phyloP scores from a whole-genome alignment of 2,329 filamentous ascomycete genomes.

The Alternaria arborescens region DNA sequence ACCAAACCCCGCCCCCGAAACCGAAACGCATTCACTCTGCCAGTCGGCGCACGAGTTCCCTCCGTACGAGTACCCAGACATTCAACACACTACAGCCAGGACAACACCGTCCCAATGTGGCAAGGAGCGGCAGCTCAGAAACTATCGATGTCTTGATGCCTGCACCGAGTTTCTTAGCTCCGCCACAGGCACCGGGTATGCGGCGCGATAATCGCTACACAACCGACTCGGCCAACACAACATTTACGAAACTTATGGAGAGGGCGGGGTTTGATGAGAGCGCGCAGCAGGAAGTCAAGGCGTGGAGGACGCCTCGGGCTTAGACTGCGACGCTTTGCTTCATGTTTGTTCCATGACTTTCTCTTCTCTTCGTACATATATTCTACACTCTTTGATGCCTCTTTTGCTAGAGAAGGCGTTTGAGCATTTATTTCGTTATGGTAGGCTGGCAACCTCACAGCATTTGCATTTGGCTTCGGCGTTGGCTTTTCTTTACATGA shows the following conservation, averaged over 20 bases:
- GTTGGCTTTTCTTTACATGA: constrained; percentile 15
- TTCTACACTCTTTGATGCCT: not conserved
- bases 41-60: constrained; percentile 24
- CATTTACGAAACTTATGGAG: constrained; percentile 55
- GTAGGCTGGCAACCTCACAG: not conserved
- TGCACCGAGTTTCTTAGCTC: constrained; percentile 46
- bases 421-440: not conserved
- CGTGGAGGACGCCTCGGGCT: constrained; percentile 29
- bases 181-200: constrained; percentile 44
- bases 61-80: constrained; percentile 19
- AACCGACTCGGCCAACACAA: constrained; percentile 44
- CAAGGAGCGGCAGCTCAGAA: constrained; percentile 50
- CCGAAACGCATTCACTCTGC: constrained; percentile 32
- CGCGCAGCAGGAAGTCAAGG: constrained; percentile 37
- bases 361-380: constrained; percentile 1
- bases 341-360: not conserved
- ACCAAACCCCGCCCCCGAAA: constrained; percentile 41
- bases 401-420: constrained; percentile 20
- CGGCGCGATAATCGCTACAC: constrained; percentile 43
- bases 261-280: constrained; percentile 52
- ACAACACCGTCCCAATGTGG: constrained; percentile 3
- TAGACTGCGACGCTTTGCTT: constrained; percentile 3
- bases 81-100: constrained; percentile 12
- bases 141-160: constrained; percentile 57
- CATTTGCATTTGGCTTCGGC: constrained; percentile 1